Conservation (phyloP, 805 yeast genomes). For the Pichia nanzhaoensis region DNA sequence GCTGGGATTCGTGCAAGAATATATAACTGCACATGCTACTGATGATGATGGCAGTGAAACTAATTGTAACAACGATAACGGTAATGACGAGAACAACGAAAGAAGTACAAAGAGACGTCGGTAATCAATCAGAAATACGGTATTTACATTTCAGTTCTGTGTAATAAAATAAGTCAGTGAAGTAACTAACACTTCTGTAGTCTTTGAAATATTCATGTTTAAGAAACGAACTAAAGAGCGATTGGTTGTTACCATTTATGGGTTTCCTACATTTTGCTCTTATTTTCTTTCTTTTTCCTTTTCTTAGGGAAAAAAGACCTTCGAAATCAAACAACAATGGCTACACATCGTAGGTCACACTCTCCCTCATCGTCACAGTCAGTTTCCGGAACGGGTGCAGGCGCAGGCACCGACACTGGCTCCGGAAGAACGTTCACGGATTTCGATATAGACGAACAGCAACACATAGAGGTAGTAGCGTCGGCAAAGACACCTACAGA, state of each 20-base stretch:
- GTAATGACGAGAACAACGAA: constrained; percentile 12
- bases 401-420: not conserved
- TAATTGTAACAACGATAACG: constrained; percentile 4
- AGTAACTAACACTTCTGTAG: no score
- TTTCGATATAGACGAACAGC: constrained; percentile 8
- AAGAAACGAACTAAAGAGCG: no score
- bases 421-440: constrained; percentile 3
- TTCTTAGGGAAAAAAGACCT: no score
- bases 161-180: no score
- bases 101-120: constrained; percentile 13
- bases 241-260: no score
- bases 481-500: not conserved
- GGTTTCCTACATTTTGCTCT: no score
- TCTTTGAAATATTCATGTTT: no score
- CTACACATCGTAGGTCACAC: constrained; percentile 4
- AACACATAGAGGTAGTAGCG: constrained; percentile 1
- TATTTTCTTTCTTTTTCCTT: no score
- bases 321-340: no score
- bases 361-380: constrained; percentile 2
- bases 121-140: no score
- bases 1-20: constrained; percentile 37
- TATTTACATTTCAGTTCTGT: no score
- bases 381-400: not conserved
- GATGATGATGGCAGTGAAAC: not conserved
- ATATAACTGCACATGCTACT: constrained; percentile 8